Base-by-base conservation (phyloP, 2,329 filamentous ascomycete species). In the Verticillium nubilum region DNA sequence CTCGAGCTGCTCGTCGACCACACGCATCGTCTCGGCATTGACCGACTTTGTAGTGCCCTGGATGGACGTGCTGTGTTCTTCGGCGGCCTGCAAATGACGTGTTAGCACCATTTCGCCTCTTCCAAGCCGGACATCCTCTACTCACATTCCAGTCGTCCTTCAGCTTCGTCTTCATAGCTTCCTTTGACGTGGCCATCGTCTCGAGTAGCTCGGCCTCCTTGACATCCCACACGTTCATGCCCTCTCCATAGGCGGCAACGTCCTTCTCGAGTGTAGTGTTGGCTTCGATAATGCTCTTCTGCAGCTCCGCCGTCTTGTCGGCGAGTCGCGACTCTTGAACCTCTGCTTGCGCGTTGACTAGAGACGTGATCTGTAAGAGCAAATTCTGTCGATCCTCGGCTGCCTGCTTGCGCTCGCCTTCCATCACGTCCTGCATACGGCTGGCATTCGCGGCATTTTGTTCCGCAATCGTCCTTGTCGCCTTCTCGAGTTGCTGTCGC, bases 1-100 rank as follows among this genome's bases (percentile, higher is more conserved):
- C 59, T 85, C 83, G 76, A 96, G 90, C 75, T 99, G 95, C 60
- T 90, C 88, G 68, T 94, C 90, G 13, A 98, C 93, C 60, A 96
- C 94, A 6, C 88, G 88, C 29, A 97, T 86, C 0, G 94, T 97
- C 74, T 96, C 90, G 33, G 90, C 89, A 66, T 99, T 93, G 1
- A 98, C 92, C 2, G 91, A 91, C 66, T 90, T 89, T 0, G 94
- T 93, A 0, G 90, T 90, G 7, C 84, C 82, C 66, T 94, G 91
- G 66, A 99, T 94, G 5, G 89, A 87, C n/a, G 82, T 86, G 67
- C 92, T 96, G 68, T 91, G 88, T 60, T 89, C 83, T 66, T 91
- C 90, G 37, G 94, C 91, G 29, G 78, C 74, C 86, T 90, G 64
- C n/a, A 7, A 0, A 15, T 13, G n/a, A n/a, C 29, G 13, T 25